These are phyloP conservation scores for Geosmithia morbida DNA, from an alignment of 2,329 filamentous ascomycete genomes.

Conservation along the genomic window DNA sequence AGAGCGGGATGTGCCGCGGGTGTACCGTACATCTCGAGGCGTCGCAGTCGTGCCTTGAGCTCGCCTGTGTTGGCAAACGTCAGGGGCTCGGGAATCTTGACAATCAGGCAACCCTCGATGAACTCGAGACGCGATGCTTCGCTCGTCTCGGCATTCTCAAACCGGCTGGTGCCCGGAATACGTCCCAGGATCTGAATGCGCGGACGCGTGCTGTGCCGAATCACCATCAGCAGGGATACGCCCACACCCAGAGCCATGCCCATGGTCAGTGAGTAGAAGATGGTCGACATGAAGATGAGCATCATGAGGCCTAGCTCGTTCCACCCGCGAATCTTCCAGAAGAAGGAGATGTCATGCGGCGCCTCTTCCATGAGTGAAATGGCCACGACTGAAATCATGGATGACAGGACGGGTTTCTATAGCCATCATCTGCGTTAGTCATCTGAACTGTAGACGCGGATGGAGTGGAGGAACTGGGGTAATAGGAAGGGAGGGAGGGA, in stretches of 20 bases:
- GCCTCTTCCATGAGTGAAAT: constrained; percentile 92
- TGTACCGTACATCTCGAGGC: constrained; percentile 86
- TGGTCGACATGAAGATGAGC: constrained; percentile 79
- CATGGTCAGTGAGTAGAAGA: constrained; percentile 87
- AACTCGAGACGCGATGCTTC: constrained; percentile 67
- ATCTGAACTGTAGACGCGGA: not conserved
- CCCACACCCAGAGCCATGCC: constrained; percentile 92
- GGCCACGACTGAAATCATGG: constrained; percentile 92
- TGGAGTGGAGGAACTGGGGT: not conserved
- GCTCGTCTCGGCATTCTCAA: constrained; percentile 64
- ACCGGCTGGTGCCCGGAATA: constrained; percentile 67
- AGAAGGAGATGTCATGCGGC: constrained; percentile 84
- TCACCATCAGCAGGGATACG: constrained; percentile 75
- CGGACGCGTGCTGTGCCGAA: constrained; percentile 79
- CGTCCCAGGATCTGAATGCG: constrained; percentile 93
- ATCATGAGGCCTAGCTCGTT: constrained; percentile 77
- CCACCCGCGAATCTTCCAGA: constrained; percentile 72
- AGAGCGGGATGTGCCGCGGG: constrained; percentile 72
- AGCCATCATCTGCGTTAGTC: not conserved
- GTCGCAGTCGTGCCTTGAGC: constrained; percentile 66
- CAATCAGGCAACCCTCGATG: constrained; percentile 81
- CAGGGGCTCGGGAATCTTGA: constrained; percentile 93
- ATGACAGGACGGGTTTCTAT: constrained; percentile 81
- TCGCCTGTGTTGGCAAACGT: constrained; percentile 96
- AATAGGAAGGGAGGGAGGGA: not conserved